Conservation (phyloP, 441 rosid genomes). For the Croton laevigatus region DNA sequence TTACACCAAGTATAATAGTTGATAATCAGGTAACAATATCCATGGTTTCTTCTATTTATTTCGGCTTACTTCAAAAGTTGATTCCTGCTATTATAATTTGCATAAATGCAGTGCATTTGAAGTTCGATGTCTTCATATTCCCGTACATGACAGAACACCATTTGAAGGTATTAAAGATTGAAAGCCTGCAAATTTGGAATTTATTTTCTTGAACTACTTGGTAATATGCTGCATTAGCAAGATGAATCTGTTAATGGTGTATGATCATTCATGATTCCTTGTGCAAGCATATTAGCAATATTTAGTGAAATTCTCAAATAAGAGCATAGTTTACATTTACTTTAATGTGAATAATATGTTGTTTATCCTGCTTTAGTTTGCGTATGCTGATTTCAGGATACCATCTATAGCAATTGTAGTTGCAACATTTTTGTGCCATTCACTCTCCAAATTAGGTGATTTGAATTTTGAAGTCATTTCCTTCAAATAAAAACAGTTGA, state of each 20-base stretch:
- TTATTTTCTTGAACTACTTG: slow-evolving; percentile 7
- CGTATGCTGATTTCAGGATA: neutral
- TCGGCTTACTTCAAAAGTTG: neutral
- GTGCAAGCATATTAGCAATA: neutral
- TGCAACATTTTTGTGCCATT: neutral
- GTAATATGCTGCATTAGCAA: neutral
- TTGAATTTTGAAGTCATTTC: neutral
- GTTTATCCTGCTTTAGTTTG: neutral
- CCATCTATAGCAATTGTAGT: neutral
- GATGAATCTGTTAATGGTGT: neutral
- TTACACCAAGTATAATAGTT: neutral
- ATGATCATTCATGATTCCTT: neutral
- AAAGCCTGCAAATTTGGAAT: slow-evolving; percentile 8
- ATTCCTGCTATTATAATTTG: slow-evolving; percentile 3
- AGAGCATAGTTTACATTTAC: too few relatives aligned
- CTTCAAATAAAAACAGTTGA: neutral
- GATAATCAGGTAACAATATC: neutral
- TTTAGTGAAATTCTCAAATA: neutral
- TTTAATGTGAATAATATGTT: neutral
- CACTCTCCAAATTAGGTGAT: neutral
- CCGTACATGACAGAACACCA: slow-evolving; percentile 71
- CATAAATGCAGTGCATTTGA: slow-evolving; percentile 69
- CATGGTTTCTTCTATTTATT: neutral
- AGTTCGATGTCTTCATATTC: slow-evolving; percentile 86
- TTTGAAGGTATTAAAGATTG: slow-evolving; percentile 56